Percentiles rank a stretch among this genome's conserved stretches.
These are phyloP conservation scores for Hyphopichia pseudoburtonii DNA, from an alignment of 1,139 yeast species.

Conservation along the genomic window DNA sequence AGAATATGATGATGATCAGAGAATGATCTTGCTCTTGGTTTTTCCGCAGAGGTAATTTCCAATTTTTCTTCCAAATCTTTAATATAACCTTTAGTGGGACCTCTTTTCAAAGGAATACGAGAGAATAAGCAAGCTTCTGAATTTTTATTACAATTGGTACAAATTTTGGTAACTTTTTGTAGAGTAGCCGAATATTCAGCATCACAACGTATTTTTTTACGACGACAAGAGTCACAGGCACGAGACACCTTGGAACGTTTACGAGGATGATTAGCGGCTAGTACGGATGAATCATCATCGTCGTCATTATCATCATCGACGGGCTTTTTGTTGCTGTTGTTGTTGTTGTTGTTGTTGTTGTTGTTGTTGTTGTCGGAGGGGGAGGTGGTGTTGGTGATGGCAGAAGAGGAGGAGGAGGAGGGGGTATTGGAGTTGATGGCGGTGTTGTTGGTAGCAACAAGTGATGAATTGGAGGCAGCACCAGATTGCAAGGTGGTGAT, in stretches of 20 bases:
- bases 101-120: conserved; percentile 70
- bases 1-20: not conserved
- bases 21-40: conserved; percentile 3
- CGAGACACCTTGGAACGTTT: conserved; percentile 67
- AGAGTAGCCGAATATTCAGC: conserved; percentile 48
- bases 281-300: too few relatives aligned
- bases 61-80: conserved; percentile 41
- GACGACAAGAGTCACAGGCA: conserved; percentile 68
- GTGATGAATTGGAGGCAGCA: too few relatives aligned
- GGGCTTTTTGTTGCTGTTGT: too few relatives aligned
- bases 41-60: conserved; percentile 11
- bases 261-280: conserved; percentile 30
- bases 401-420: too few relatives aligned
- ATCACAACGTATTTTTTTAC: conserved; percentile 64
- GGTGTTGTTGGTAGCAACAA: too few relatives aligned
- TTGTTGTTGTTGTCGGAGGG: too few relatives aligned
- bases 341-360: too few relatives aligned
- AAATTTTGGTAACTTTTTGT: conserved; percentile 47
- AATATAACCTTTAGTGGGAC: conserved; percentile 72
- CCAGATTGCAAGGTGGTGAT: too few relatives aligned
- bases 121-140: conserved; percentile 61
- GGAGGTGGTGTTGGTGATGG: too few relatives aligned
- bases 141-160: conserved; percentile 58
- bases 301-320: too few relatives aligned
- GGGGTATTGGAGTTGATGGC: too few relatives aligned